Evolutionary conservation across 2,329 filamentous ascomycete species (phyloP).

Genomic region (Ceratocystis cacaofunesta): DNA sequence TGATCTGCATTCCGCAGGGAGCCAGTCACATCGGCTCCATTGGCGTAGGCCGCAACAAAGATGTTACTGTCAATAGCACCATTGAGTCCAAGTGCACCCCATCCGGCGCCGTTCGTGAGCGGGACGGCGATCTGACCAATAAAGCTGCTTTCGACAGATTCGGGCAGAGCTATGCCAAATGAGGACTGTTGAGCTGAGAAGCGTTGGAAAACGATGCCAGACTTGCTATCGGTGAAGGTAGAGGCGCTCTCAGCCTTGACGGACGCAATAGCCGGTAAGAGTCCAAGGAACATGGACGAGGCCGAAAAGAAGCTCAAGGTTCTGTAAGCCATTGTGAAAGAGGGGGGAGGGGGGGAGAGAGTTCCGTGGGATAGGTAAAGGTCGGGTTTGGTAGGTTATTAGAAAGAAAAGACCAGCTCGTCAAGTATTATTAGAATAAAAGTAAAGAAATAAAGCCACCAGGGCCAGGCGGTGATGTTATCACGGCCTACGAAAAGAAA

Average conservation of each 20-base stretch:
- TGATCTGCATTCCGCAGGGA: conserved; percentile 32
- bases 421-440: neutral
- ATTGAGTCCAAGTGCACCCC: conserved; percentile 31
- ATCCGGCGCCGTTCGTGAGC: conserved; percentile 28
- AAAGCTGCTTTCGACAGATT: conserved; percentile 26
- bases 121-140: conserved; percentile 34
- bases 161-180: conserved; percentile 31
- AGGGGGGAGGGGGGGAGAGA: neutral
- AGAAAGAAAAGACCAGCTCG: neutral
- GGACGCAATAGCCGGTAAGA: neutral
- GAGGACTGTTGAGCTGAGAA: conserved; percentile 26
- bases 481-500: conserved; percentile 12
- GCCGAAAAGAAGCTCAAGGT: conserved; percentile 7
- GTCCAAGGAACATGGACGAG: conserved; percentile 14
- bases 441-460: conserved; percentile 14
- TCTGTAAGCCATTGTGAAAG: conserved; percentile 11
- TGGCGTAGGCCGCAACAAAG: conserved; percentile 31
- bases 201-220: conserved; percentile 20
- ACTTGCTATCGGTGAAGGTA: conserved; percentile 15
- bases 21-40: conserved; percentile 27
- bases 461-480: conserved; percentile 12
- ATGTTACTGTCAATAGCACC: conserved; percentile 32
- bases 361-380: neutral
- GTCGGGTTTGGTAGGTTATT: neutral
- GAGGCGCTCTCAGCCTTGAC: neutral